Evolutionary conservation across 139 green algal genomes (phyloP).

Genomic region (Chlamydomonas sphaeroides): DNA sequence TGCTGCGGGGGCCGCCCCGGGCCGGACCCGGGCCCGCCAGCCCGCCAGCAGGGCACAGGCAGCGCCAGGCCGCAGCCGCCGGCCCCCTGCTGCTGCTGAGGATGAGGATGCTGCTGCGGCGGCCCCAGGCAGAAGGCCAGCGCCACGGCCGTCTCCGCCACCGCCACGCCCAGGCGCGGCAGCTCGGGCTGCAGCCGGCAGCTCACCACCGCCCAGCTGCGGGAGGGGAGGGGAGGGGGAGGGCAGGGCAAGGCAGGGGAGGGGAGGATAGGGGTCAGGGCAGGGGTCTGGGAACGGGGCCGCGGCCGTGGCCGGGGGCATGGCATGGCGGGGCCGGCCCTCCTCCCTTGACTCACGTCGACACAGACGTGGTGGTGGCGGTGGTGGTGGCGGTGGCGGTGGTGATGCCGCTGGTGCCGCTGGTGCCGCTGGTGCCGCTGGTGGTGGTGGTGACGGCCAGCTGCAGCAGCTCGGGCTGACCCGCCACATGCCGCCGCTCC

Average conservation of each 20-base stretch:
- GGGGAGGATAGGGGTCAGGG: no score
- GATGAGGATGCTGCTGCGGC: not conserved
- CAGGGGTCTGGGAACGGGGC: no score
- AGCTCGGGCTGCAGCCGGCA: not conserved
- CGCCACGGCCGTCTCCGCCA: conserved; percentile 17
- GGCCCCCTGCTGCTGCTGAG: no score
- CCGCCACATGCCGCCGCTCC: conserved; percentile 2
- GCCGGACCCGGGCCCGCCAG: no score
- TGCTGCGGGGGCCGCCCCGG: conserved; percentile 44
- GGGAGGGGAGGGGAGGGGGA: not conserved
- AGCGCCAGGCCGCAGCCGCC: not conserved
- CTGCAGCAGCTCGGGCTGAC: conserved; percentile 5
- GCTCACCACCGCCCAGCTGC: conserved; percentile 39
- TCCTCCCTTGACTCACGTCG: no score
- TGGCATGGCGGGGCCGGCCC: no score
- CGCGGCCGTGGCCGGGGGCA: no score
- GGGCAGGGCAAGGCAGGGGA: no score
- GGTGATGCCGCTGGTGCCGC: not conserved
- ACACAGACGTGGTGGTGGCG: no score
- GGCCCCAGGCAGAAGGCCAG: conserved; percentile 36
- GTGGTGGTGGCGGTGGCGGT: no score
- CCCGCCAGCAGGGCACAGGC: not conserved
- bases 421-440: not conserved
- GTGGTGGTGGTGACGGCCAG: not conserved
- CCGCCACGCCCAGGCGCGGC: conserved; percentile 2